These are phyloP conservation scores for Ceratobasidium sp. DNA, from an alignment of 1,284 basidiomycete genomes.

Conservation along the genomic window DNA sequence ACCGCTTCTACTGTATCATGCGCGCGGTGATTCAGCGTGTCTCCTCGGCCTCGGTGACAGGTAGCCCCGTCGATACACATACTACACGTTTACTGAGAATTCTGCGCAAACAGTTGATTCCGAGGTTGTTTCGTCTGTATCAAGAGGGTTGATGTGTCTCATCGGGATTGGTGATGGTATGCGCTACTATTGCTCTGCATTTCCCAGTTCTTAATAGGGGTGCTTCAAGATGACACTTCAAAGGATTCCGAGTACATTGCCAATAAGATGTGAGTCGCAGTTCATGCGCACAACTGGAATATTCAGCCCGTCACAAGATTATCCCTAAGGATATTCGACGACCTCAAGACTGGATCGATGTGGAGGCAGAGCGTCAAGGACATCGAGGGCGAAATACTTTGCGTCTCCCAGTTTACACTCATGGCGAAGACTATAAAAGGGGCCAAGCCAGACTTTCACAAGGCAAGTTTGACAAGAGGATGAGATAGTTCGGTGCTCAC, in stretches of 20 bases:
- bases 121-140: conserved; percentile 79
- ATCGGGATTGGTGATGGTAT: conserved; percentile 86
- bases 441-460: conserved; percentile 91
- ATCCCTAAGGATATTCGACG: conserved; percentile 76
- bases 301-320: conserved; percentile 60
- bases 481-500: conserved; percentile 1
- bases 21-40: conserved; percentile 83
- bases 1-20: conserved; percentile 58
- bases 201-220: conserved; percentile 42
- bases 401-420: conserved; percentile 92
- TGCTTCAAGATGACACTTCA: conserved; percentile 75
- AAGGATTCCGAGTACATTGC: conserved; percentile 74
- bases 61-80: conserved; percentile 55
- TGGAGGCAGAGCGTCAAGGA: conserved; percentile 89
- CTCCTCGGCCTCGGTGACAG: conserved; percentile 75
- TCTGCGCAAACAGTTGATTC: conserved; percentile 66
- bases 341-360: conserved; percentile 67
- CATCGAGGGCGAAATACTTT: conserved; percentile 85
- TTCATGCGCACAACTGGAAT: conserved; percentile 17
- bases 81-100: conserved; percentile 5
- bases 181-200: conserved; percentile 48
- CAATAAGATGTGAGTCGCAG: conserved; percentile 75
- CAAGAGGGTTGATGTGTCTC: conserved; percentile 84
- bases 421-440: conserved; percentile 89
- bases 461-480: conserved; percentile 64